A percentile compares a stretch with the other conserved stretches of the same genome.
Evolutionary conservation across 2,329 filamentous ascomycete genomes (phyloP).

Genomic region (Aspergillus fumigatus): DNA sequence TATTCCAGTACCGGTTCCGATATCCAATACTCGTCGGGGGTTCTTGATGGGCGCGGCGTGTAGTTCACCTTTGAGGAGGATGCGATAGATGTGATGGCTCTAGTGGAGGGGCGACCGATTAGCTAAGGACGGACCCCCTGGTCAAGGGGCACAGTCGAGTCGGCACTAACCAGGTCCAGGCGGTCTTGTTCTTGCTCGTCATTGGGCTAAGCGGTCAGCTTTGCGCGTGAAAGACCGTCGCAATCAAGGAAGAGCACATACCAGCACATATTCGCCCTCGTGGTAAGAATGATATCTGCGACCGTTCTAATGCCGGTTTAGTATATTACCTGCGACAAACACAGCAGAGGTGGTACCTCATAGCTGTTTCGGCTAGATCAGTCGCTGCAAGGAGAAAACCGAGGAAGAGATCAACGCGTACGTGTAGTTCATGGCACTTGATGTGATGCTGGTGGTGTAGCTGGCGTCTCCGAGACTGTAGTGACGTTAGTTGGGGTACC

Average conservation of each 20-base stretch:
- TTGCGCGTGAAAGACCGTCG: background rate
- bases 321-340: background rate
- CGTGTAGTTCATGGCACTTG: conserved; percentile 28
- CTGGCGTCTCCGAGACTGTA: conserved; percentile 21
- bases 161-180: conserved; percentile 26
- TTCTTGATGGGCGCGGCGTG: conserved; percentile 22
- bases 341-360: conserved; percentile 19
- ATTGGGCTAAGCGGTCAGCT: conserved; percentile 20
- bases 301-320: conserved; percentile 21
- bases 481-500: conserved; percentile 2
- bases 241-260: conserved; percentile 6
- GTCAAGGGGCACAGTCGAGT: background rate
- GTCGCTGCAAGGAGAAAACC: background rate
- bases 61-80: conserved; percentile 29
- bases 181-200: conserved; percentile 34
- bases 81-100: conserved; percentile 32
- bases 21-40: conserved; percentile 28
- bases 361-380: conserved; percentile 20
- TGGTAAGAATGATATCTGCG: conserved; percentile 31
- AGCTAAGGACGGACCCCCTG: background rate
- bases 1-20: conserved; percentile 35
- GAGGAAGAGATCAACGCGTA: conserved; percentile 12
- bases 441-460: conserved; percentile 29
- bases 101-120: conserved; percentile 4
- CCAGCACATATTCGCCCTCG: conserved; percentile 27